phyloP scores from a whole-genome alignment of 148 eudicot genomes.

The Simmondsia chinensis region DNA sequence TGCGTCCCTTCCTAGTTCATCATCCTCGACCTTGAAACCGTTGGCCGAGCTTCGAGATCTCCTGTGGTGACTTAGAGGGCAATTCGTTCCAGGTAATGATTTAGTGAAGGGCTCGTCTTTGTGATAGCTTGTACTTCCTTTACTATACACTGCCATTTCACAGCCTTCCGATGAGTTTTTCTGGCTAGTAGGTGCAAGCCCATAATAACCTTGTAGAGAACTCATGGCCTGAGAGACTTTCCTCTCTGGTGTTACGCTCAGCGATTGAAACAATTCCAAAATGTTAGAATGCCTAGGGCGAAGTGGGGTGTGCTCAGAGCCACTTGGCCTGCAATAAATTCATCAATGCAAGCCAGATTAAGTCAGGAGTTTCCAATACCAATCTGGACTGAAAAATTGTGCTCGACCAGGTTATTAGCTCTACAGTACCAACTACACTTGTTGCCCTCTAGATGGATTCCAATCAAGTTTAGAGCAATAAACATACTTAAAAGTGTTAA shows the following conservation, averaged over 20 bases:
- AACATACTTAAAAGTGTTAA: too few species aligned
- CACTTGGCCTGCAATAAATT: conserved; percentile 39
- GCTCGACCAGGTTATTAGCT: not conserved
- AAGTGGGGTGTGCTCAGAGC: conserved; percentile 43
- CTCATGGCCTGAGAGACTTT: conserved; percentile 78
- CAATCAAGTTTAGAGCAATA: not conserved
- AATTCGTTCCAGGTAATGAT: conserved; percentile 27
- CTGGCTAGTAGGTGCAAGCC: conserved; percentile 26
- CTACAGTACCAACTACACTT: not conserved
- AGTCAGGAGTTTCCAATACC: not conserved
- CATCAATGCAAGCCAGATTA: not conserved
- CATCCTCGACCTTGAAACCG: conserved; percentile 41
- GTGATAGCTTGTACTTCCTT: conserved; percentile 29
- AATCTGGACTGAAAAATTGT: not conserved
- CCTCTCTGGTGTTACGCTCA: conserved; percentile 44
- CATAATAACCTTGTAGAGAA: conserved; percentile 68
- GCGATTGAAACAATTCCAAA: conserved; percentile 53
- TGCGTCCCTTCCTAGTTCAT: conserved; percentile 18
- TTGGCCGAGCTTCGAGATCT: conserved; percentile 65
- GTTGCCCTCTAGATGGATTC: not conserved
- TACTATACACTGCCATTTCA: conserved; percentile 66
- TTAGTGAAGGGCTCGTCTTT: conserved; percentile 37
- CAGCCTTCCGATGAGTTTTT: conserved; percentile 40
- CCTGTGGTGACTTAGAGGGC: conserved; percentile 55
- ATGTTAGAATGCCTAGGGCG: conserved; percentile 46